Conservation (phyloP, 1,284 basidiomycete genomes). For the Mycena sp. region DNA sequence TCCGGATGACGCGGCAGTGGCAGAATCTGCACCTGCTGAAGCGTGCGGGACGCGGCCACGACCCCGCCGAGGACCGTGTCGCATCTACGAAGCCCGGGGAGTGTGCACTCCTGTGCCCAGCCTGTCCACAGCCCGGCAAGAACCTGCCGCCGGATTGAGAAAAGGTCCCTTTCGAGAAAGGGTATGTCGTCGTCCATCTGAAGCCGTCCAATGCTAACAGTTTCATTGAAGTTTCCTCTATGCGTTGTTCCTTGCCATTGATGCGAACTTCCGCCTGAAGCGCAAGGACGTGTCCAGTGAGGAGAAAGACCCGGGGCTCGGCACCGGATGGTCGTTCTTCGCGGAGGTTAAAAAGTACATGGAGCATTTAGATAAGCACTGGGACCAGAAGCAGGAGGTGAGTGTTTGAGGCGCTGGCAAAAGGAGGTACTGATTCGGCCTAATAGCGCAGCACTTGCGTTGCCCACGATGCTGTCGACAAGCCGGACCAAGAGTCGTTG, state of each 20-base stretch:
- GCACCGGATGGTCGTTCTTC: constrained; percentile 36
- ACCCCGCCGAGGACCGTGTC: not conserved
- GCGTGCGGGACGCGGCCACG: constrained; percentile 29
- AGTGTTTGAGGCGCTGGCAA: not conserved
- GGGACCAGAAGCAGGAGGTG: constrained; percentile 3
- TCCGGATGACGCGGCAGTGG: constrained; percentile 8
- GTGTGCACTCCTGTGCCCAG: no score
- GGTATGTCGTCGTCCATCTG: no score
- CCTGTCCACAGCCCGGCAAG: no score
- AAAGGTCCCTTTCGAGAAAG: constrained; percentile 5
- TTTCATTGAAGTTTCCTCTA: constrained; percentile 30
- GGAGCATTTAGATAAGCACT: constrained; percentile 27
- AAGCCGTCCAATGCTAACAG: no score
- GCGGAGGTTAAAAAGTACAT: constrained; percentile 35
- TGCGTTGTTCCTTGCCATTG: constrained; percentile 31
- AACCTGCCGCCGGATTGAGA: no score
- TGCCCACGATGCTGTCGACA: not conserved
- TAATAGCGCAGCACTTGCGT: constrained; percentile 6
- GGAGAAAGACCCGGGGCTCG: constrained; percentile 31
- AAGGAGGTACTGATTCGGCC: not conserved
- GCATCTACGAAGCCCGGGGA: constrained; percentile 18
- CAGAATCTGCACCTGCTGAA: constrained; percentile 15
- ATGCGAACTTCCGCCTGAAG: constrained; percentile 29
- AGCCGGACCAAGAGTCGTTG: not conserved
- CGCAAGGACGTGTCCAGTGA: constrained; percentile 33